Conservation (phyloP, 306 rosid genomes). For the Prunus mume region DNA sequence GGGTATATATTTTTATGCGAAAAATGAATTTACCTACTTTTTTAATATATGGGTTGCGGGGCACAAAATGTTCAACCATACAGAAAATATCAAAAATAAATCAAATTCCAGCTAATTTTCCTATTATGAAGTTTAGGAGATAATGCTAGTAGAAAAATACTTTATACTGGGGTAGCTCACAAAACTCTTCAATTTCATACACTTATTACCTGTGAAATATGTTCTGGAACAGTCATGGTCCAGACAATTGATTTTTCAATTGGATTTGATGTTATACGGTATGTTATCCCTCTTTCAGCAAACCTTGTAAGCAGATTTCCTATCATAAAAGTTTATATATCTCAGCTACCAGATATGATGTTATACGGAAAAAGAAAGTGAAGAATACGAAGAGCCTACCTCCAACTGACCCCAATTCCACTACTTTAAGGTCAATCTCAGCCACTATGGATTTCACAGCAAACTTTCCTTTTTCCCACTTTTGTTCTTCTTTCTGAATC, state of each 20-base stretch:
- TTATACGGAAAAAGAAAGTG: not conserved
- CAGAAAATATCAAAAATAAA: not conserved
- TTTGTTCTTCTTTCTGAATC: conserved; percentile 73
- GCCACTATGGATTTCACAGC: conserved; percentile 81
- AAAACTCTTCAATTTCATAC: not conserved
- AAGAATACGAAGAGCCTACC: conserved; percentile 42
- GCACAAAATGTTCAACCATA: too few species aligned
- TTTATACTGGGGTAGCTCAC: not conserved
- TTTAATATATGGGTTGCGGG: too few species aligned
- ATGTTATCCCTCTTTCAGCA: conserved; percentile 77
- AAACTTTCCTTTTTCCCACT: conserved; percentile 86
- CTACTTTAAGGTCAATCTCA: conserved; percentile 78
- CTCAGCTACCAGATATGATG: not conserved
- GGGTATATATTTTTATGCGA: not conserved
- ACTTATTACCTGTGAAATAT: conserved; percentile 63
- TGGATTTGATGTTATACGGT: conserved; percentile 79
- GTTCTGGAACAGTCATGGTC: conserved; percentile 87
- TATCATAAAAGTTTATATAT: conserved; percentile 28
- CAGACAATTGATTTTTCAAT: conserved; percentile 79
- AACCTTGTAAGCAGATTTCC: conserved; percentile 84
- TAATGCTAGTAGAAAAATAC: too few species aligned
- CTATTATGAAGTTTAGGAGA: not conserved
- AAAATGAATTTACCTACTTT: not conserved
- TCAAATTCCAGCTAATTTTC: not conserved
- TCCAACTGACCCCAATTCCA: conserved; percentile 86